These are phyloP conservation scores for Cryptosporidium felis DNA, from an alignment of 169 alveolate genomes.

Conservation along the genomic window DNA sequence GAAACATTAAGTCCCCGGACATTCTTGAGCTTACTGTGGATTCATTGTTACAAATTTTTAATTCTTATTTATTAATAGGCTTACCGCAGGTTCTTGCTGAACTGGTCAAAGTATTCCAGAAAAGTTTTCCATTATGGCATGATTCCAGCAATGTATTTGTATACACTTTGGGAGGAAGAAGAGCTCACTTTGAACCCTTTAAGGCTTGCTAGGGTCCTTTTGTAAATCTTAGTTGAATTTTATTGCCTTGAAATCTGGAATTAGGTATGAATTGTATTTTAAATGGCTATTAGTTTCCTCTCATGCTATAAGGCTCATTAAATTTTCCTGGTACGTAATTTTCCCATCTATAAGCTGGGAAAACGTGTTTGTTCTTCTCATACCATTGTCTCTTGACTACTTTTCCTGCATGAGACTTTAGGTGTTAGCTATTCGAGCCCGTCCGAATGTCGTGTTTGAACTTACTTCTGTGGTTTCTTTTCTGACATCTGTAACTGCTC, in stretches of 20 bases:
- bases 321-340: constrained; percentile 58
- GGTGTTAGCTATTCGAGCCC: not conserved
- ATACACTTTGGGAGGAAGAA: constrained; percentile 29
- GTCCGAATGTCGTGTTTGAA: not conserved
- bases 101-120: constrained; percentile 25
- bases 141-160: constrained; percentile 12
- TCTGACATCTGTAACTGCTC: constrained; percentile 72
- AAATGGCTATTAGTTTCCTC: not conserved
- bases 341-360: constrained; percentile 83
- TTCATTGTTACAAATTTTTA: too few relatives aligned
- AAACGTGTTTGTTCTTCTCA: constrained; percentile 79
- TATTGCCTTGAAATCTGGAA: too few relatives aligned
- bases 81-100: not conserved
- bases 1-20: too few relatives aligned
- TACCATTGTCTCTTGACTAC: constrained; percentile 80
- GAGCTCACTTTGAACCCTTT: constrained; percentile 40
- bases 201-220: not conserved
- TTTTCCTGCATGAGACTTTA: constrained; percentile 80
- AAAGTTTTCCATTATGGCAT: constrained; percentile 34
- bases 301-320: constrained; percentile 44
- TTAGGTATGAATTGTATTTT: too few relatives aligned
- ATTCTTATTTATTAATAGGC: not conserved
- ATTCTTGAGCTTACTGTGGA: too few relatives aligned
- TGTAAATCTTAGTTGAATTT: too few relatives aligned
- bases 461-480: constrained; percentile 71